Evolutionary conservation across 805 yeast species (phyloP).

Genomic region (Clavispora asparagi): DNA sequence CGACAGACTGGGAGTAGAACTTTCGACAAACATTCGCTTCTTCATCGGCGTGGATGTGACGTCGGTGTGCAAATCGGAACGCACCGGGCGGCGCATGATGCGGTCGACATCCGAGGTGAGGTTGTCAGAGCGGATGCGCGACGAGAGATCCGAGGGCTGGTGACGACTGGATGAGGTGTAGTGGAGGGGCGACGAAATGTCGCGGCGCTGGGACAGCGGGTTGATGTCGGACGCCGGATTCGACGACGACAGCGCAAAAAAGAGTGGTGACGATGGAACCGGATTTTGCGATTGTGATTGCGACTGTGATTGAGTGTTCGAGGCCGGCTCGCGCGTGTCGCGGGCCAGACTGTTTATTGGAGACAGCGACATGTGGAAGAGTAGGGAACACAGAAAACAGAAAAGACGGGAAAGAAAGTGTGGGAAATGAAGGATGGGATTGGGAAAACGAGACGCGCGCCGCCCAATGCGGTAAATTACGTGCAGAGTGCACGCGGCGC

Average conservation of each 20-base stretch:
- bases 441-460: conserved; percentile 20
- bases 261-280: conserved; percentile 55
- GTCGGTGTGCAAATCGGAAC: conserved; percentile 77
- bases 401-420: conserved; percentile 1
- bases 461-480: neutral
- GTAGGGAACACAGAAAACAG: conserved; percentile 1
- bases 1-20: neutral
- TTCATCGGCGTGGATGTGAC: conserved; percentile 66
- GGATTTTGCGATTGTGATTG: conserved; percentile 34
- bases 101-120: conserved; percentile 39
- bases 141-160: conserved; percentile 27
- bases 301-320: conserved; percentile 16
- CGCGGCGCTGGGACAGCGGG: conserved; percentile 22
- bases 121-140: conserved; percentile 42
- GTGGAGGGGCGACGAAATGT: conserved; percentile 46
- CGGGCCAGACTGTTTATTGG: conserved; percentile 14
- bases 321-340: conserved; percentile 2
- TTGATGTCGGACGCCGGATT: conserved; percentile 32
- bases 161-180: conserved; percentile 40
- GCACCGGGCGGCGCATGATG: conserved; percentile 45
- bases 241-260: conserved; percentile 45
- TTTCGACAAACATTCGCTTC: conserved; percentile 49
- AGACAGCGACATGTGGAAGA: conserved; percentile 14
- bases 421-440: neutral
- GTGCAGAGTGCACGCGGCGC: conserved; percentile 1